Base-by-base conservation (phyloP, 2,329 filamentous ascomycete species). In the Xylariaceae sp. region DNA sequence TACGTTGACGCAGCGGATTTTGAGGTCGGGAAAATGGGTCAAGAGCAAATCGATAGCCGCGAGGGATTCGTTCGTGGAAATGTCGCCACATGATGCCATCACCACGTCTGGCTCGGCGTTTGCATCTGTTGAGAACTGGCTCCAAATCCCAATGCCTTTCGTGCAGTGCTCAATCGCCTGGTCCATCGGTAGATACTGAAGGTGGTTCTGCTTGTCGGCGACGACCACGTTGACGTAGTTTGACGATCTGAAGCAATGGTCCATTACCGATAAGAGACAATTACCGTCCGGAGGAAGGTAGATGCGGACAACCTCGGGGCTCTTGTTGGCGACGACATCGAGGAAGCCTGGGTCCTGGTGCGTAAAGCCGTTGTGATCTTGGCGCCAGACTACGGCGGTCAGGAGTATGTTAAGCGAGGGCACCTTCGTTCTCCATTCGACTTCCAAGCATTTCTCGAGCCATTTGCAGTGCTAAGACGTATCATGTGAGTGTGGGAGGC, bases 161-260 rank as follows among this genome's bases (percentile, higher is more conserved):
- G 81, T 85, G 69, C 86, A 90, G 65, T 90, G 86, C 45, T 79
- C 73, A 40, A 88, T 69, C 3, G 86, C 86, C 45, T 79, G 74
- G 1, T 88, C 80, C 77, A 87, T 87, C 50, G 71, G 66, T n/a
- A 89, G 74, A 62, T 79, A 89, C 57, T 89, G 85, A 17, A 88
- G 72, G 56, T 89, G 85, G 31, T 85, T 77, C 60, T 89, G 85
- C 67, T 90, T 90, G 66, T 89, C 86, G 34, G 85, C 79, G 1
- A 89, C 85, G 37, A 90, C 71, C 35, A 89, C 84, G 58, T 90
- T 90, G 66, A 90, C 85, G 59, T 90, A 89, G 72, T 89, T 89
- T 52, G 69, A 70, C 36, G 79, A 85, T 47, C 74, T 74, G 45
- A 90, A 71, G 59, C 85, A 89, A 66, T 90, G 86, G 56, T 89